phyloP scores from a whole-genome alignment of 1,284 basidiomycete species.

The Wolfiporia cocos region DNA sequence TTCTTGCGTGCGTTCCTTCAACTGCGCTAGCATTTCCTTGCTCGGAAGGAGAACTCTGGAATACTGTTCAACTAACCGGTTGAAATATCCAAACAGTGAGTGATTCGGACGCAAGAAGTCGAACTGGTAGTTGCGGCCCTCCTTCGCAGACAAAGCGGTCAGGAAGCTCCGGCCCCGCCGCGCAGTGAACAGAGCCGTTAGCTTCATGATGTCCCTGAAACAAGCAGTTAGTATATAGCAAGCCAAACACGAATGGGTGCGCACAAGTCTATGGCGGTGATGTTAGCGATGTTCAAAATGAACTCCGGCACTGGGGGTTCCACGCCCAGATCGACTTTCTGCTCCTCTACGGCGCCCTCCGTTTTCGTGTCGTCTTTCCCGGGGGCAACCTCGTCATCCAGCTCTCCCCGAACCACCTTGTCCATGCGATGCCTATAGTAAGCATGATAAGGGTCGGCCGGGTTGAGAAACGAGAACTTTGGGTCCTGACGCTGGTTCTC shows the following conservation, averaged over 20 bases:
- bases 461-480: constrained; percentile 95
- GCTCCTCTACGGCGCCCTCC: constrained; percentile 27
- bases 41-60: constrained; percentile 85
- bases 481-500: constrained; percentile 92
- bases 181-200: constrained; percentile 95
- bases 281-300: constrained; percentile 83
- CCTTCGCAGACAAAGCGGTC: constrained; percentile 77
- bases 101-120: constrained; percentile 96
- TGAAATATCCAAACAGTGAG: constrained; percentile 95
- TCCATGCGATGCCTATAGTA: constrained; percentile 92
- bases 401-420: constrained; percentile 68
- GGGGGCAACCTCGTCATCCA: constrained; percentile 50
- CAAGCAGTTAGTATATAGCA: constrained; percentile 13
- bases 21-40: constrained; percentile 64
- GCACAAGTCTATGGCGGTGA: constrained; percentile 87
- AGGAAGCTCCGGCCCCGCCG: constrained; percentile 88
- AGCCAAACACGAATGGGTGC: constrained; percentile 27
- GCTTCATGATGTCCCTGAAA: constrained; percentile 81
- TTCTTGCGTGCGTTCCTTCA: constrained; percentile 59
- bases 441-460: constrained; percentile 92
- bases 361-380: constrained; percentile 41
- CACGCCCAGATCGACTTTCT: constrained; percentile 51
- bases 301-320: constrained; percentile 87
- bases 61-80: constrained; percentile 96
- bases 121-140: constrained; percentile 96